Base-by-base conservation (phyloP, 306 rosid species). In the Vachellia pachyceras region DNA sequence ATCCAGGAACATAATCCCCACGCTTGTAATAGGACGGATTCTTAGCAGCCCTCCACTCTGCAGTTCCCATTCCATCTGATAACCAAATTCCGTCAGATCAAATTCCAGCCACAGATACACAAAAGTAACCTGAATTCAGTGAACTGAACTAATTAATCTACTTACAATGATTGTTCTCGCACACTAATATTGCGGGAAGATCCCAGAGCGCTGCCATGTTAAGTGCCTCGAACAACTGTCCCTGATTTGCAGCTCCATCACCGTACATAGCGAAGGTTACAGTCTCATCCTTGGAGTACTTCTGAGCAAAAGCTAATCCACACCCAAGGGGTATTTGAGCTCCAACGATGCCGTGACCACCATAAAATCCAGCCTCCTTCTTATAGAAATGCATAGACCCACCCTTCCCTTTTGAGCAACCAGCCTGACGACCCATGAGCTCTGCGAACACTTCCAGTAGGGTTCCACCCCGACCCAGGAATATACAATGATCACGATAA, bases 1-100 rank as follows among this genome's bases (percentile, higher is more conserved):
- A 78, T 44, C 98, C 98, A 77, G 98, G 97, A 84, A 81, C 98
- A 68, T 91, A 93, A 78, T 93, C 97, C 49, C 97, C 98, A 82
- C 98, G 98, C 87, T 93, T 93, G 89, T 90, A 93, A 64, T 93
- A 93, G 20, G 97, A 68, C 20, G 98, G 88, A 85, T 86, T 91
- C 87, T 93, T 93, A 5, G 98, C 93, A 18, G 98, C 98, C 82
- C 93, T 91, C 98, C 98, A 93, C 86, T 89, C 98, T 0, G 98
- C 97, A 10, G 98, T 93, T 17, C 98, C 98, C 98, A 93, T 93
- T 10, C 98, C 98, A 81, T 93, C 98, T 93, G 88, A 20, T 17
- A 37, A 35, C 25, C 44, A 55, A 70, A 76, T 29, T 64, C 77
- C 64, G 42, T 44, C 33, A 52, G 52, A 11, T 25, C 17, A 11